Percentiles rank a stretch among this genome's conserved stretches.
These are phyloP conservation scores for Malus asiatica DNA, from an alignment of 306 rosid species.

Conservation along the genomic window DNA sequence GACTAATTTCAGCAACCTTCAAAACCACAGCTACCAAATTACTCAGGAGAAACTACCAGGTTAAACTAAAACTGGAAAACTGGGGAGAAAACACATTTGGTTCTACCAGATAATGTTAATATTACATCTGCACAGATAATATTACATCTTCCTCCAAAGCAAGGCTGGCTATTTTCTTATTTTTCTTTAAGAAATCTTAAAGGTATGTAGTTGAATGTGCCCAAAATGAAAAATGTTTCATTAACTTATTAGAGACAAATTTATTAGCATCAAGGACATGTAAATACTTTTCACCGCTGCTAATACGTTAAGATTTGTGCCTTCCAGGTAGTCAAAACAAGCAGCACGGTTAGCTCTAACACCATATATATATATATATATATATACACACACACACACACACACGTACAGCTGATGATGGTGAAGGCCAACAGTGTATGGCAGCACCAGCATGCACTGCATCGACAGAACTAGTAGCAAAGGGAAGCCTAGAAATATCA, in stretches of 20 bases:
- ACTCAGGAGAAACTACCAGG: not conserved
- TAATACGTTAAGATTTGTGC: not conserved
- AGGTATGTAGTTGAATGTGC: no score
- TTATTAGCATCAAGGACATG: not conserved
- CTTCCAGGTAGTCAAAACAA: slow-evolving; percentile 4
- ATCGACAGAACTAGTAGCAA: slow-evolving; percentile 76
- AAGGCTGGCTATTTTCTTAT: no score
- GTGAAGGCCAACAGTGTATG: slow-evolving; percentile 96
- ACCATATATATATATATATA: not conserved
- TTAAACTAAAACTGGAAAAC: not conserved
- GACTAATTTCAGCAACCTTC: slow-evolving; percentile 89
- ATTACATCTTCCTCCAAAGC: no score
- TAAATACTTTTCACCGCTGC: not conserved
- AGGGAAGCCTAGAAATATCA: slow-evolving; percentile 89
- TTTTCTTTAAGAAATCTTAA: no score
- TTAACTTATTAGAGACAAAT: not conserved
- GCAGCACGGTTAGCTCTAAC: slow-evolving; percentile 13
- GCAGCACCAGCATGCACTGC: slow-evolving; percentile 98
- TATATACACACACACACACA: no score
- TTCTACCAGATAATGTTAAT: not conserved
- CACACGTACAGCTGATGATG: slow-evolving; percentile 68
- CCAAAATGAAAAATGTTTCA: not conserved
- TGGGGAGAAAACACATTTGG: not conserved
- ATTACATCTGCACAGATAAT: no score
- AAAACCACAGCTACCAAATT: slow-evolving; percentile 15